These are phyloP conservation scores for apple (Malus domestica) DNA, from an alignment of 306 rosid genomes.

Conservation along the genomic window DNA sequence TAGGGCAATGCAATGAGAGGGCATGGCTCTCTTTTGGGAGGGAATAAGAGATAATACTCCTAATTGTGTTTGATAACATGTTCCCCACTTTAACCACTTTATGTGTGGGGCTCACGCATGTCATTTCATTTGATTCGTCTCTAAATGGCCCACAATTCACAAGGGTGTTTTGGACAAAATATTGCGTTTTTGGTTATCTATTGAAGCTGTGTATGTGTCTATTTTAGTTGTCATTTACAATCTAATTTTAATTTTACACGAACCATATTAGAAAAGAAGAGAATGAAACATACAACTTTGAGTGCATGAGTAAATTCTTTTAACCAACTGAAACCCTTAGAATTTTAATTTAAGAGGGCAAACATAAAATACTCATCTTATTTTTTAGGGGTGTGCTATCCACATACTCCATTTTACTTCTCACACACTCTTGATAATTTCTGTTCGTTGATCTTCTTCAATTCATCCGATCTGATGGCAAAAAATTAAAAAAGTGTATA, in stretches of 20 bases:
- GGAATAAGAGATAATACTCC: slow-evolving; percentile 26
- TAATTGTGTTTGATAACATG: slow-evolving; percentile 54
- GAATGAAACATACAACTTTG: neutral
- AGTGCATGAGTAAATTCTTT: neutral
- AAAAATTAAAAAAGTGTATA: no score
- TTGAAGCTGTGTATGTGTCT: neutral
- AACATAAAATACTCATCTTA: neutral
- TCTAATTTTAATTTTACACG: no score
- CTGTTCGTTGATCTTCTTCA: no score
- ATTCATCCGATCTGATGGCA: no score
- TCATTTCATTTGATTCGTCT: neutral
- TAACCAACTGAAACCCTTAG: neutral
- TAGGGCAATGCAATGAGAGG: slow-evolving; percentile 22
- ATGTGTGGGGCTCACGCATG: slow-evolving; percentile 39
- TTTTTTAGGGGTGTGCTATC: no score
- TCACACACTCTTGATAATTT: no score
- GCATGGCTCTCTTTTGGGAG: slow-evolving; percentile 18
- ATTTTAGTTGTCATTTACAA: neutral
- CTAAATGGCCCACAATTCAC: neutral
- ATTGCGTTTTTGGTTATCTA: no score
- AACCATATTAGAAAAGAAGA: no score
- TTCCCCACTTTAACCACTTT: slow-evolving; percentile 45
- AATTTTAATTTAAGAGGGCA: neutral
- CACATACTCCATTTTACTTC: no score
- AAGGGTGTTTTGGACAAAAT: neutral